Evolutionary conservation across 164 flowering plant species (phyloP).

Genomic region (Magnolia sinica): DNA sequence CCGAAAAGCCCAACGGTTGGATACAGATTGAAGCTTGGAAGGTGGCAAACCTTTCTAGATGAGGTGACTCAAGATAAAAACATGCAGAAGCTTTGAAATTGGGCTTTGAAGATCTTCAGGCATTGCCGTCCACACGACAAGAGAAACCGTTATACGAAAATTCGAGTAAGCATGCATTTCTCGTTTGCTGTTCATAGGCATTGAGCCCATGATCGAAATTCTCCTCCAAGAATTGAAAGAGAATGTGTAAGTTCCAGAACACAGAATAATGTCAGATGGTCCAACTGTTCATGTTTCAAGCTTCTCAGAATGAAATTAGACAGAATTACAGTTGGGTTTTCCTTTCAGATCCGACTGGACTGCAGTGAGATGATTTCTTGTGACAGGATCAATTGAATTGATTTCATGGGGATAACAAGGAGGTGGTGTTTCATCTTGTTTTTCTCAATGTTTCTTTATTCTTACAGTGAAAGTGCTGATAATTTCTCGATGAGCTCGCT

Average conservation of each 20-base stretch:
- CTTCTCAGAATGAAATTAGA: not conserved
- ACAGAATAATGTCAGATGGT: not conserved
- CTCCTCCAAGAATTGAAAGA: not conserved
- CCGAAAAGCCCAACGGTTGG: too few species aligned
- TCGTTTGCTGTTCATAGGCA: too few species aligned
- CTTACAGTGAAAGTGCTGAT: constrained; percentile 5
- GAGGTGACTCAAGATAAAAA: too few species aligned
- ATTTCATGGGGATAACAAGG: constrained; percentile 15
- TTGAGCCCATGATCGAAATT: not conserved
- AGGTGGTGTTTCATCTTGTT: constrained; percentile 7
- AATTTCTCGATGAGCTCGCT: constrained; percentile 18
- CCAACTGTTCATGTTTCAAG: not conserved
- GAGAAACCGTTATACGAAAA: too few species aligned
- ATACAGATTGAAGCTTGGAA: too few species aligned
- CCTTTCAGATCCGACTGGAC: not conserved
- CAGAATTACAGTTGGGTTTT: not conserved
- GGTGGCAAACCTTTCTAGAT: too few species aligned
- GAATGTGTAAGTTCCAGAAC: not conserved
- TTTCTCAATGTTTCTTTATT: not conserved
- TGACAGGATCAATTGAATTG: not conserved
- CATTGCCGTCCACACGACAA: too few species aligned
- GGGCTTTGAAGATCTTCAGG: too few species aligned
- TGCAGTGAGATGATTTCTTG: not conserved
- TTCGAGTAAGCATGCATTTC: too few species aligned
- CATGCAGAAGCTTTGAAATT: too few species aligned